phyloP scores from a whole-genome alignment of 176 grass and related monocot genomes.

The Aegilops speltoides region DNA sequence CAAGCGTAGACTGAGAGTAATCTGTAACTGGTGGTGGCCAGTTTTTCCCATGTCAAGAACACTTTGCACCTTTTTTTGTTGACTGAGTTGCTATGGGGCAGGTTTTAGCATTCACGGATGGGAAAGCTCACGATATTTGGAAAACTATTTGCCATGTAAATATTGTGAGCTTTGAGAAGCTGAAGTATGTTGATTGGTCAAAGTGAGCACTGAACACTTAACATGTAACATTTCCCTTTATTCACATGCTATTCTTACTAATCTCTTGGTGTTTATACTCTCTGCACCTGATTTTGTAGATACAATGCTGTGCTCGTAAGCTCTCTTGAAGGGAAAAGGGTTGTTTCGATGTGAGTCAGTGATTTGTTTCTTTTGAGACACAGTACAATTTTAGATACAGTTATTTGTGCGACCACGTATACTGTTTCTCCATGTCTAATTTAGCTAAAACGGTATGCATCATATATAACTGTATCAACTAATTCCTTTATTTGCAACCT shows the following conservation, averaged over 20 bases:
- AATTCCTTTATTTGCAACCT: neutral
- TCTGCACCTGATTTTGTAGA: constrained; percentile 49
- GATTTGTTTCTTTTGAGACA: neutral
- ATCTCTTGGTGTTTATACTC: constrained; percentile 2
- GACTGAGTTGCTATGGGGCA: constrained; percentile 28
- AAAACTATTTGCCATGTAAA: constrained; percentile 56
- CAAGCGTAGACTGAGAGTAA: neutral
- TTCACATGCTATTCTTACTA: constrained; percentile 9
- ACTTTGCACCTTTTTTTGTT: neutral
- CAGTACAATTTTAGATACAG: constrained; percentile 14
- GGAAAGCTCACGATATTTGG: constrained; percentile 61
- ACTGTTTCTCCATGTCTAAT: constrained; percentile 12
- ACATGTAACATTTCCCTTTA: constrained; percentile 14
- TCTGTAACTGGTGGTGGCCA: neutral
- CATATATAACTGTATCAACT: neutral
- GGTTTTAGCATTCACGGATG: constrained; percentile 67
- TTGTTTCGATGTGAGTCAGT: constrained; percentile 62
- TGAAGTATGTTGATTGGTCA: constrained; percentile 71
- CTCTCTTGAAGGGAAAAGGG: constrained; percentile 75
- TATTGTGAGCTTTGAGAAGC: constrained; percentile 39
- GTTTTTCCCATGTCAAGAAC: constrained; percentile 8
- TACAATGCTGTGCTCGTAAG: constrained; percentile 71
- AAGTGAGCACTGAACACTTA: constrained; percentile 58
- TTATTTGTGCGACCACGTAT: neutral
- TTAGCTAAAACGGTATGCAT: neutral